Evolutionary conservation across 306 rosid genomes (phyloP).

Genomic region (Rosa chinensis): DNA sequence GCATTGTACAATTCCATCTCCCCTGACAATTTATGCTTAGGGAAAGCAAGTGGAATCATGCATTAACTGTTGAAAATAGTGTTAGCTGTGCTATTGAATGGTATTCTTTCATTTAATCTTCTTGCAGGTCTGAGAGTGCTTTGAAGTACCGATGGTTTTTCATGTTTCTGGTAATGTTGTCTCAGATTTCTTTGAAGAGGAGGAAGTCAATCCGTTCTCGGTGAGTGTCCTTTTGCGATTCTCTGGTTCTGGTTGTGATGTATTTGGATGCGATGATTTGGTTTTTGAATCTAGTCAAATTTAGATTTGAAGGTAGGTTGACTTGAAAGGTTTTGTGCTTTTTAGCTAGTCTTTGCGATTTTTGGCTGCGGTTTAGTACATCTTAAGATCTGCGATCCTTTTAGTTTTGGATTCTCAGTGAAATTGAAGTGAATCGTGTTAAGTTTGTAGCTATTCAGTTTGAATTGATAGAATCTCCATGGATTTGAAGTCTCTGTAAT

Average conservation of each 20-base stretch:
- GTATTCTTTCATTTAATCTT: slow-evolving; percentile 5
- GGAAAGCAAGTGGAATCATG: neutral
- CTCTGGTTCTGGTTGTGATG: neutral
- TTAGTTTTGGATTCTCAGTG: slow-evolving; percentile 3
- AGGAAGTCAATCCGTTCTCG: slow-evolving; percentile 90
- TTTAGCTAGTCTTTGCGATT: neutral
- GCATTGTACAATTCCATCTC: neutral
- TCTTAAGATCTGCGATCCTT: slow-evolving; percentile 10
- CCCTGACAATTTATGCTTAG: neutral
- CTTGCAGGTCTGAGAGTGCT: slow-evolving; percentile 87
- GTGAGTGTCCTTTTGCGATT: slow-evolving; percentile 44
- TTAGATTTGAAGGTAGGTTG: neutral
- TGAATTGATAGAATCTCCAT: neutral
- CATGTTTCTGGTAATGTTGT: slow-evolving; percentile 61
- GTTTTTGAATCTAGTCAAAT: slow-evolving; percentile 13
- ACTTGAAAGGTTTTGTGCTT: slow-evolving; percentile 1
- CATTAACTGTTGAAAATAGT: no score
- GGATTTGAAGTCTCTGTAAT: neutral
- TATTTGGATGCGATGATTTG: slow-evolving; percentile 18
- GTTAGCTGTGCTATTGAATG: neutral
- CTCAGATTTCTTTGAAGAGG: slow-evolving; percentile 52
- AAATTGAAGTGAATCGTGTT: slow-evolving; percentile 1
- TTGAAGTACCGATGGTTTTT: slow-evolving; percentile 83
- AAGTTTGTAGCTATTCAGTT: neutral
- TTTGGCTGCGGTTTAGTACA: slow-evolving; percentile 4